These are phyloP conservation scores for Fusarium hainanense DNA, from an alignment of 2,329 filamentous ascomycete species.

Conservation along the genomic window DNA sequence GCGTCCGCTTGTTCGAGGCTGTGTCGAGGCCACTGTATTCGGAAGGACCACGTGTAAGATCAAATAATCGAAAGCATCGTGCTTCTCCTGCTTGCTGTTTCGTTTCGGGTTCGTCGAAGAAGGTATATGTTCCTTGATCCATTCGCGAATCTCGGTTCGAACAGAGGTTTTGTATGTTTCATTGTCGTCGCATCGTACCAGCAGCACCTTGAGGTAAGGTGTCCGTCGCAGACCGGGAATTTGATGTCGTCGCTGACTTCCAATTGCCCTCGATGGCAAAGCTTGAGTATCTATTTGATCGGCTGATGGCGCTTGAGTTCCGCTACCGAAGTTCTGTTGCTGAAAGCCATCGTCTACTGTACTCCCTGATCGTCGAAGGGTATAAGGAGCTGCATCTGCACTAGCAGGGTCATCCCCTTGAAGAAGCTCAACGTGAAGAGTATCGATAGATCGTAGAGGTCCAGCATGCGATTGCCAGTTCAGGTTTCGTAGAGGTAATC, in stretches of 20 bases:
- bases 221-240: slow-evolving; percentile 94
- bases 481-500: slow-evolving; percentile 87
- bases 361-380: slow-evolving; percentile 49
- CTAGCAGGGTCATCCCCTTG: slow-evolving; percentile 64
- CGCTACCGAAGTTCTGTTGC: slow-evolving; percentile 60
- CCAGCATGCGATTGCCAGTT: slow-evolving; percentile 97
- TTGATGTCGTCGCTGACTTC: slow-evolving; percentile 78
- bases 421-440: slow-evolving; percentile 90
- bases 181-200: slow-evolving; percentile 94
- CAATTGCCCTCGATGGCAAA: slow-evolving; percentile 49
- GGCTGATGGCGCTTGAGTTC: slow-evolving; percentile 53
- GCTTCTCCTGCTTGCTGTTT: slow-evolving; percentile 81
- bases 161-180: slow-evolving; percentile 89
- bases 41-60: slow-evolving; percentile 93
- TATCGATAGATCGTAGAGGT: slow-evolving; percentile 91
- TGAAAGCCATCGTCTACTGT: slow-evolving; percentile 69
- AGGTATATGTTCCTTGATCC: slow-evolving; percentile 83
- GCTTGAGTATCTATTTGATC: slow-evolving; percentile 54
- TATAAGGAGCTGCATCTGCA: slow-evolving; percentile 47
- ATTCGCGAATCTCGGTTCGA: slow-evolving; percentile 84
- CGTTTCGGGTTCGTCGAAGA: slow-evolving; percentile 65
- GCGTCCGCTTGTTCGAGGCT: slow-evolving; percentile 73
- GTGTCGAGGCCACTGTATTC: slow-evolving; percentile 82
- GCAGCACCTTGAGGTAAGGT: slow-evolving; percentile 89
- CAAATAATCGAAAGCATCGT: slow-evolving; percentile 96